A percentile compares a stretch with the other conserved stretches of the same genome.
phyloP scores from a whole-genome alignment of 768 basidiomycete species.

The Terana coerulea region DNA sequence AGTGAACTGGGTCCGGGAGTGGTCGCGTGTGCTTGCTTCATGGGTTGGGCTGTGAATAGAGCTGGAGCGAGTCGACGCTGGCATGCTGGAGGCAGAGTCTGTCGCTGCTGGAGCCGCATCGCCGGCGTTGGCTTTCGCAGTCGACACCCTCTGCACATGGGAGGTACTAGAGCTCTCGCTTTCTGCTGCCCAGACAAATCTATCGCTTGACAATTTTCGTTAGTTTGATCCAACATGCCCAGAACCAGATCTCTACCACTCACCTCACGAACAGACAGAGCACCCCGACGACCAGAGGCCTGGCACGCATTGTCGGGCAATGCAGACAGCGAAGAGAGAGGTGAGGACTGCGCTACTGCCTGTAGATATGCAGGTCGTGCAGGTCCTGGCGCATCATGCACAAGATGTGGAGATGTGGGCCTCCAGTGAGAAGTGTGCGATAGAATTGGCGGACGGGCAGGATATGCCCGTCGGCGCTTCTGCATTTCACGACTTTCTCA shows the following conservation, averaged over 20 bases:
- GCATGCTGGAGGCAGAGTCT: background rate
- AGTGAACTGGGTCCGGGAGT: background rate
- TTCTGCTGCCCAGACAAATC: background rate
- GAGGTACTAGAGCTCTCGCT: no score
- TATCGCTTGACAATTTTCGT: background rate
- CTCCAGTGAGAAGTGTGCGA: no score
- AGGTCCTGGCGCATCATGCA: background rate
- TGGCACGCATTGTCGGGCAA: slow-evolving; percentile 10
- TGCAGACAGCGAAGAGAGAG: background rate
- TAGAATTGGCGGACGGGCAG: no score
- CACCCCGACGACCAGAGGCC: background rate
- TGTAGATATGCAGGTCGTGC: background rate
- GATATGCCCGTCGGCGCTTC: no score
- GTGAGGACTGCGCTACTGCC: no score
- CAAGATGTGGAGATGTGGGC: background rate
- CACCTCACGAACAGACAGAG: slow-evolving; percentile 3
- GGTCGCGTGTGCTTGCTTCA: background rate
- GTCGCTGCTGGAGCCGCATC: background rate
- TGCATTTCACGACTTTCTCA: no score
- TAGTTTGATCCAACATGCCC: background rate
- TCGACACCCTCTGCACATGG: no score
- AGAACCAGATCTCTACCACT: background rate
- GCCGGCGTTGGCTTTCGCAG: background rate
- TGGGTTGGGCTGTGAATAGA: background rate
- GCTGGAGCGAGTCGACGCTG: background rate